Evolutionary conservation across 768 basidiomycete species (phyloP).

Genomic region (Leucocoprinus sp.): DNA sequence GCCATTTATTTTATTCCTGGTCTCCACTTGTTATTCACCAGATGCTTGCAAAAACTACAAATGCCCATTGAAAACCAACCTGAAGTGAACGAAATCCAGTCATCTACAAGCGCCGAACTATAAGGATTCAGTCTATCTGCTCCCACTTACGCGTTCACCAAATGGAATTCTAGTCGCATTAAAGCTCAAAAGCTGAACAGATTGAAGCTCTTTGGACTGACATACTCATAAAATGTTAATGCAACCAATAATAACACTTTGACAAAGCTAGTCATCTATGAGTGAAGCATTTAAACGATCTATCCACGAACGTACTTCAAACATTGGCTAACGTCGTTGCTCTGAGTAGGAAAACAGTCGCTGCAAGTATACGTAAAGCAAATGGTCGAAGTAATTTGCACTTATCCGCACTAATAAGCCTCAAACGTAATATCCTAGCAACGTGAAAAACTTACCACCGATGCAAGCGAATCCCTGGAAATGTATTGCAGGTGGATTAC

Average conservation of each 20-base stretch:
- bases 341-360: constrained; percentile 27
- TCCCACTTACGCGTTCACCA: constrained; percentile 20
- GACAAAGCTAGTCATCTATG: constrained; percentile 19
- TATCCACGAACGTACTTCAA: constrained; percentile 22
- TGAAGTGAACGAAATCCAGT: constrained; percentile 4
- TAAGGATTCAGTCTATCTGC: background rate
- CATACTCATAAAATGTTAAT: constrained; percentile 29
- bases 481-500: background rate
- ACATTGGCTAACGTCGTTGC: constrained; percentile 30
- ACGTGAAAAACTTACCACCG: constrained; percentile 19
- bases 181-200: background rate
- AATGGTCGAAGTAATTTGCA: constrained; percentile 27
- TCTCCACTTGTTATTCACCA: constrained; percentile 17
- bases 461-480: constrained; percentile 25
- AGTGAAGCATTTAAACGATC: background rate
- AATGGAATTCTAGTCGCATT: constrained; percentile 29
- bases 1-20: background rate
- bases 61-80: constrained; percentile 31
- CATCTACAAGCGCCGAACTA: background rate
- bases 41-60: constrained; percentile 26
- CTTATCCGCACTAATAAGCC: constrained; percentile 13
- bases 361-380: constrained; percentile 31
- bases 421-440: background rate
- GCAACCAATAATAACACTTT: constrained; percentile 26
- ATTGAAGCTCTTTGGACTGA: background rate